A percentile compares a stretch with the other conserved stretches of the same genome.
phyloP scores from a whole-genome alignment of 108 stramenopile species.

The Cyclotella sp. region DNA sequence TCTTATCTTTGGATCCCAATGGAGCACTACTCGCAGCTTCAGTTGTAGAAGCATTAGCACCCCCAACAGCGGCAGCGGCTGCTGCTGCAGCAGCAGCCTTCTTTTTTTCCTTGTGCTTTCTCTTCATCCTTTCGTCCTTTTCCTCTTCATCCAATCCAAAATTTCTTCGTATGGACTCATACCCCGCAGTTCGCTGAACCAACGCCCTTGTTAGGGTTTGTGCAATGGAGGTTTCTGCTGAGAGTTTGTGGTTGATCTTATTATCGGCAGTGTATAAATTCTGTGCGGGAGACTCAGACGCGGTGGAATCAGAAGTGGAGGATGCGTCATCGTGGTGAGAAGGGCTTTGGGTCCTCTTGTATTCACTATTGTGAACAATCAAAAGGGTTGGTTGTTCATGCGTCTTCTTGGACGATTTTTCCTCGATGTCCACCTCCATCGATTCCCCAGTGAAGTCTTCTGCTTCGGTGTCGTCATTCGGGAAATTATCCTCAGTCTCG shows the following conservation, averaged over 20 bases:
- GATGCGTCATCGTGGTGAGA: neutral
- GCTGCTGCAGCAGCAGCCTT: neutral
- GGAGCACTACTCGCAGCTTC: neutral
- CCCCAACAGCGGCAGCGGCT: neutral
- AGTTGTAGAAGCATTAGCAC: neutral
- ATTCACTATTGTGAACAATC: constrained; percentile 2
- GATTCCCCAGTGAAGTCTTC: neutral
- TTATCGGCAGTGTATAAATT: neutral
- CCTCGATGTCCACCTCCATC: constrained; percentile 10
- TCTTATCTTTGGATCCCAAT: neutral
- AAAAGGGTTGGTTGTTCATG: neutral
- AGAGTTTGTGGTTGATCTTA: neutral
- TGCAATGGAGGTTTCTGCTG: constrained; percentile 26
- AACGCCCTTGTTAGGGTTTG: constrained; percentile 39
- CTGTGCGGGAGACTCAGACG: neutral
- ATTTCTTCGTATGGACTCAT: constrained; percentile 29
- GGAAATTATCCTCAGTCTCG: neutral
- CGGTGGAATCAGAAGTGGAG: neutral
- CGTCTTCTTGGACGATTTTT: constrained; percentile 1
- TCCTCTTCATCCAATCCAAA: constrained; percentile 43
- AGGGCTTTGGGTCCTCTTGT: neutral
- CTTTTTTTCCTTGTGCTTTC: constrained; percentile 54
- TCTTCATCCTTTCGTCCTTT: constrained; percentile 23
- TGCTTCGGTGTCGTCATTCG: neutral
- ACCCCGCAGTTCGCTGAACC: constrained; percentile 41